Percentiles rank a stretch among this genome's conserved stretches.
Conservation (phyloP, 768 basidiomycete species). For the Kwoniella pini region DNA sequence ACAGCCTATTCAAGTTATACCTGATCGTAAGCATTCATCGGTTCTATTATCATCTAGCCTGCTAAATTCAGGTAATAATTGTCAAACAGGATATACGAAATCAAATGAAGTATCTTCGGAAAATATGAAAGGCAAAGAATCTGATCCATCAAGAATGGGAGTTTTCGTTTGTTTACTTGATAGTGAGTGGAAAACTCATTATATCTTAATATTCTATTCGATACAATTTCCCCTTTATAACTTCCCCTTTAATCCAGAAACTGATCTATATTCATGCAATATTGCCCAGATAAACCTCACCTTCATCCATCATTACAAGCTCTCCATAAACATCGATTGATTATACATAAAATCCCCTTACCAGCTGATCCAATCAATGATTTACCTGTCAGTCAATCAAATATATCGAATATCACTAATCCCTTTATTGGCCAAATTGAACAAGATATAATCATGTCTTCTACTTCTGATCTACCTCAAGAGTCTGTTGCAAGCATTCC, state of each 20-base stretch:
- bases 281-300: conserved; percentile 31
- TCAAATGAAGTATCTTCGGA: background rate
- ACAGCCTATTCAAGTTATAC: conserved; percentile 17
- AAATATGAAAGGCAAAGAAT: conserved; percentile 22
- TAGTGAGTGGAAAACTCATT: too few species aligned
- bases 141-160: conserved; percentile 44
- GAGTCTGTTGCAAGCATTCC: background rate
- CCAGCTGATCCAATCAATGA: conserved; percentile 29
- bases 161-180: conserved; percentile 42
- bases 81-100: conserved; percentile 20
- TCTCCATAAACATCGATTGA: conserved; percentile 37
- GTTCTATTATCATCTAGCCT: background rate
- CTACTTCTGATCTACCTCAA: background rate
- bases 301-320: conserved; percentile 37
- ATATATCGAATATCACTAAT: background rate
- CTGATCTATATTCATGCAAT: too few species aligned
- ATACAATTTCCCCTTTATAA: too few species aligned
- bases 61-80: background rate
- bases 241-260: too few species aligned
- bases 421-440: background rate
- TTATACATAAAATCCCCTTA: conserved; percentile 29
- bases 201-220: too few species aligned
- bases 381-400: conserved; percentile 13
- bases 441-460: conserved; percentile 1
- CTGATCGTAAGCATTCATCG: conserved; percentile 27